A percentile compares a stretch with the other conserved stretches of the same genome.
These are phyloP conservation scores for Hydnomerulius pinastri DNA, from an alignment of 768 basidiomycete species.

Conservation along the genomic window DNA sequence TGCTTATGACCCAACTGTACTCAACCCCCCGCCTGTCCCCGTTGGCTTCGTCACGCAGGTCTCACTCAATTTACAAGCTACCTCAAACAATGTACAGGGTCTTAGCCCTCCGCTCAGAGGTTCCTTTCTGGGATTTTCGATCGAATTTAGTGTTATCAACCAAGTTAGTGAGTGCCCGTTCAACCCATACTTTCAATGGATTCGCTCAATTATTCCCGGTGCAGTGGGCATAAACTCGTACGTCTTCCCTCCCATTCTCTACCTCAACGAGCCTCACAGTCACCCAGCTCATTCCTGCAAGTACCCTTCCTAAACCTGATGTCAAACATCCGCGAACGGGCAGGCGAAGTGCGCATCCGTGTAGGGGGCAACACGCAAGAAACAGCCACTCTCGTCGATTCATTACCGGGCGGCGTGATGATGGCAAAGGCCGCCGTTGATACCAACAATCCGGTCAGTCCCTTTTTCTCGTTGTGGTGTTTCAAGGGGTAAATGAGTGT, in stretches of 20 bases:
- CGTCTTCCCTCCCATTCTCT: background rate
- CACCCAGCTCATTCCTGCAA: slow-evolving; percentile 23
- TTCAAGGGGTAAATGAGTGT: background rate
- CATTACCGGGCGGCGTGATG: slow-evolving; percentile 25
- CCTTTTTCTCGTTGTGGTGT: background rate
- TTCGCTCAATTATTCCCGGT: background rate
- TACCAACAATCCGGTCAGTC: slow-evolving; percentile 14
- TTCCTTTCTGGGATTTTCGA: slow-evolving; percentile 56
- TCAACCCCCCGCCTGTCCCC: slow-evolving; percentile 32
- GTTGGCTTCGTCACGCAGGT: slow-evolving; percentile 22
- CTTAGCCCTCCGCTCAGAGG: slow-evolving; percentile 35
- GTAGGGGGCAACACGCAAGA: slow-evolving; percentile 59
- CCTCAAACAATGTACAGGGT: slow-evolving; percentile 7
- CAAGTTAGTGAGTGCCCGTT: slow-evolving; percentile 41
- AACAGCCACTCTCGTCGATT: slow-evolving; percentile 30
- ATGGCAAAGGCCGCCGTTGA: slow-evolving; percentile 32
- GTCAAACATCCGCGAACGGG: slow-evolving; percentile 45
- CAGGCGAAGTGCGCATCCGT: slow-evolving; percentile 42
- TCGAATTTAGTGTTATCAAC: slow-evolving; percentile 64
- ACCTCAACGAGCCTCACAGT: background rate
- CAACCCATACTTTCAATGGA: background rate
- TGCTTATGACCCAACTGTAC: slow-evolving; percentile 34
- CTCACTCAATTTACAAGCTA: slow-evolving; percentile 26
- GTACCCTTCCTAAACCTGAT: slow-evolving; percentile 49
- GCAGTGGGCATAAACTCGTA: slow-evolving; percentile 17